phyloP scores from a whole-genome alignment of 2,329 filamentous ascomycete genomes.

The Diaporthe eres region DNA sequence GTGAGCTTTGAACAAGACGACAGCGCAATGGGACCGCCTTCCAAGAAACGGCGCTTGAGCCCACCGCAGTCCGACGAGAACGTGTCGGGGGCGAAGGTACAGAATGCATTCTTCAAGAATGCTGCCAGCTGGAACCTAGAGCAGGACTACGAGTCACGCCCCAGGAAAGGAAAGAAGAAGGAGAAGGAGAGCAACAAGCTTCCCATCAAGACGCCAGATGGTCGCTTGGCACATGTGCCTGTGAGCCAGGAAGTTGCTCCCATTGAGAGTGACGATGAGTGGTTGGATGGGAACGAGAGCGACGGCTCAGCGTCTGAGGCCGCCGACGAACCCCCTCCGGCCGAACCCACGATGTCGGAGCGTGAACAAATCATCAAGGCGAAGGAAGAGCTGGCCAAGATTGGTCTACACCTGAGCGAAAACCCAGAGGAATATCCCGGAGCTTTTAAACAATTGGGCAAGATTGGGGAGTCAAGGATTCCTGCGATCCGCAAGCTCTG shows the following conservation, averaged over 20 bases:
- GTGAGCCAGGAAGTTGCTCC: slow-evolving; percentile 73
- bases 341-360: slow-evolving; percentile 77
- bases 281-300: slow-evolving; percentile 74
- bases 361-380: slow-evolving; percentile 86
- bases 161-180: slow-evolving; percentile 82
- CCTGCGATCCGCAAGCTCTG: slow-evolving; percentile 86
- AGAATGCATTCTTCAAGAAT: slow-evolving; percentile 78
- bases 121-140: slow-evolving; percentile 91
- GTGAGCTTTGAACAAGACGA: background rate
- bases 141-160: slow-evolving; percentile 87
- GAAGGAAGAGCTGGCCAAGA: slow-evolving; percentile 91
- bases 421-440: slow-evolving; percentile 91
- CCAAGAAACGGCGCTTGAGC: slow-evolving; percentile 72
- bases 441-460: slow-evolving; percentile 82
- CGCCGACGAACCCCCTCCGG: slow-evolving; percentile 56
- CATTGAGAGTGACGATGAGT: slow-evolving; percentile 71
- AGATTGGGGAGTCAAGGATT: slow-evolving; percentile 79
- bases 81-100: slow-evolving; percentile 55
- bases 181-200: slow-evolving; percentile 80
- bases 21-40: slow-evolving; percentile 63
- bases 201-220: slow-evolving; percentile 89
- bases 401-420: slow-evolving; percentile 87
- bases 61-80: slow-evolving; percentile 64
- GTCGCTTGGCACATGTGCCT: slow-evolving; percentile 67
- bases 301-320: slow-evolving; percentile 63